A percentile compares a stretch with the other conserved stretches of the same genome.
Evolutionary conservation across 306 rosid genomes (phyloP).

Genomic region (Dryas alaskensis): DNA sequence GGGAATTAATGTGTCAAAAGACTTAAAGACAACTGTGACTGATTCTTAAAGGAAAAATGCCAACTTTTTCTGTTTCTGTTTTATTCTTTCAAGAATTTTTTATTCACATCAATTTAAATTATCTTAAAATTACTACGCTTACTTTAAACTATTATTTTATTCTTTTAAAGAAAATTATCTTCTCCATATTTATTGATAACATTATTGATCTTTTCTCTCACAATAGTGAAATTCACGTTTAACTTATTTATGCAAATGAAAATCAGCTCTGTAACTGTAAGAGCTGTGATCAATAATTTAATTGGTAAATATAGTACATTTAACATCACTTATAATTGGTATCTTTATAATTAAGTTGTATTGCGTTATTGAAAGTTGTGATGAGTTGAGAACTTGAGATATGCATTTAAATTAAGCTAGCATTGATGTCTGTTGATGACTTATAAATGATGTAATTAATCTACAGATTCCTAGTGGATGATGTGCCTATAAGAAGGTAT

Average conservation of each 20-base stretch:
- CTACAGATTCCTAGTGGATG: constrained; percentile 77
- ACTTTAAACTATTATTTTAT: not conserved
- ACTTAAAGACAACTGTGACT: not conserved
- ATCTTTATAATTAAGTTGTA: too few relatives aligned
- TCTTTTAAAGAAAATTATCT: too few relatives aligned
- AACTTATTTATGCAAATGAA: too few relatives aligned
- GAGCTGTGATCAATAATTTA: too few relatives aligned
- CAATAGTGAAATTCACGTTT: not conserved
- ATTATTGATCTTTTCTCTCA: not conserved
- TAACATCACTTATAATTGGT: too few relatives aligned
- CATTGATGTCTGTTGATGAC: not conserved
- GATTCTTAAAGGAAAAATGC: not conserved
- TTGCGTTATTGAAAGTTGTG: too few relatives aligned
- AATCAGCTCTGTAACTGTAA: too few relatives aligned
- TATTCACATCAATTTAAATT: not conserved
- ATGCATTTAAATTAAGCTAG: not conserved
- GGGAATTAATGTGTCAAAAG: not conserved
- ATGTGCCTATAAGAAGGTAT: constrained; percentile 80
- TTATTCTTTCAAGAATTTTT: not conserved
- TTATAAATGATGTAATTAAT: not conserved
- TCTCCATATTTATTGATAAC: not conserved
- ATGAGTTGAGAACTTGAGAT: not conserved
- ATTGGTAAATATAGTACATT: too few relatives aligned
- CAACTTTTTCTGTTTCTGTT: not conserved
- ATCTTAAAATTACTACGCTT: too few relatives aligned